These are phyloP conservation scores for Coprinopsis sp. DNA, from an alignment of 768 basidiomycete species.

Conservation along the genomic window DNA sequence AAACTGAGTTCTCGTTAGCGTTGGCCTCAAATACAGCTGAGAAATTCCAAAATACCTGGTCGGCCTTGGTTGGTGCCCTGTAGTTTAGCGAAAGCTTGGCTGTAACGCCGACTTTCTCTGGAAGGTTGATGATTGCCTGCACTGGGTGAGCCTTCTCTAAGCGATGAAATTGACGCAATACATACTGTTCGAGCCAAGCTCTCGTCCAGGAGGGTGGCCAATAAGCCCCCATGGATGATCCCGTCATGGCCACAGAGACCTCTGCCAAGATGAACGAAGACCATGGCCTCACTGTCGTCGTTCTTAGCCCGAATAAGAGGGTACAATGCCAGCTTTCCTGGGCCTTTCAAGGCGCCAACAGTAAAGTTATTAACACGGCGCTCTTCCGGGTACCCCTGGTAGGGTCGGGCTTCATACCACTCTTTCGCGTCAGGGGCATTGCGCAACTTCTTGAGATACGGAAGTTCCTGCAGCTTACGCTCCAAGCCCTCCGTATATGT, in stretches of 20 bases:
- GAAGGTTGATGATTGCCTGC: slow-evolving; percentile 81
- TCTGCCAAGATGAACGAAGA: slow-evolving; percentile 78
- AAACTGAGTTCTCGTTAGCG: slow-evolving; percentile 49
- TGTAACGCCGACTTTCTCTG: slow-evolving; percentile 89
- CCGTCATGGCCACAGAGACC: slow-evolving; percentile 92
- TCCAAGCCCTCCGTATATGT: slow-evolving; percentile 63
- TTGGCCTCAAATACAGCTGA: neutral
- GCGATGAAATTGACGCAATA: neutral
- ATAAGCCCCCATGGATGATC: slow-evolving; percentile 87
- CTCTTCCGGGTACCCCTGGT: slow-evolving; percentile 62
- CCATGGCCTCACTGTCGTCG: slow-evolving; percentile 71
- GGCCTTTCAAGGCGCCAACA: slow-evolving; percentile 80
- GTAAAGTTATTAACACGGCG: slow-evolving; percentile 79
- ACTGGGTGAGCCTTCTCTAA: slow-evolving; percentile 1
- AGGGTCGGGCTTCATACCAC: slow-evolving; percentile 81
- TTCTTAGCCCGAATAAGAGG: slow-evolving; percentile 70
- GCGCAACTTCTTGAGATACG: slow-evolving; percentile 49
- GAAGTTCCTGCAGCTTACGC: slow-evolving; percentile 58
- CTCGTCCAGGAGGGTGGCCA: slow-evolving; percentile 91
- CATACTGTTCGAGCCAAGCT: slow-evolving; percentile 69
- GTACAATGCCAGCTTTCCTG: slow-evolving; percentile 76
- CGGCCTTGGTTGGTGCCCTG: slow-evolving; percentile 82
- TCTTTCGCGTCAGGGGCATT: slow-evolving; percentile 42
- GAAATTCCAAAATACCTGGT: slow-evolving; percentile 57
- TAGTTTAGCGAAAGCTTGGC: slow-evolving; percentile 81